Base-by-base conservation (phyloP, 2,329 filamentous ascomycete species). In the Erysiphe pulchra region DNA sequence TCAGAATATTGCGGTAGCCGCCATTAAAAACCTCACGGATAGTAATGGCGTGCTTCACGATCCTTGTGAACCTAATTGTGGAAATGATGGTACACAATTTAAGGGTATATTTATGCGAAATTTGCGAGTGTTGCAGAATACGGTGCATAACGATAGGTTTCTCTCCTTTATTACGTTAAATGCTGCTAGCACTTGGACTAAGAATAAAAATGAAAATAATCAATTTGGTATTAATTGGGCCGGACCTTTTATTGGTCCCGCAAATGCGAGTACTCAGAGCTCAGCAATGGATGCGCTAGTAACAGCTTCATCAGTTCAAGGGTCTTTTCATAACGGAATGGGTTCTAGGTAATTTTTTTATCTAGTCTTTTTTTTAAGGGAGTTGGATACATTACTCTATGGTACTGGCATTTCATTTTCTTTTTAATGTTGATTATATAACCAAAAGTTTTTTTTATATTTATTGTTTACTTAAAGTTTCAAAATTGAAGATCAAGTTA, bases 81-180 rank as follows among this genome's bases (percentile, higher is more conserved):
- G 55, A 2, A 59, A 54, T n/a, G 69, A 75, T 49, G 70, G 65
- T 1, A 64, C 69, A 24, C 74, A 80, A 52, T 84, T 84, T 66
- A 84, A 84, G 59, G 79, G 79, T 2, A 64, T 82, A 30, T 81
- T 82, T 52, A 65, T 74, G 43, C 67, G 76, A 20, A 80, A 81
- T 55, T 59, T 83, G 14, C 64, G 66, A 40, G 65, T 68, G 42
- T 59, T 83, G 18, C 55, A 57, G 13, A 46, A 43, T 1, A 68
- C 60, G 2, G 66, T 66, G 1, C 69, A 70, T 0, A 60, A 69
- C 28, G 56, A 63, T 2, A 56, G 56, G 4, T 76, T 73, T 53
- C 60, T 60, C 8, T 55, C 61, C 1, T 75, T 75, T 43, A 71
- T 84, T 44, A 57, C 65, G 17, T 61, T 59, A n/a, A 82, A 80